These are phyloP conservation scores for Tolypocladium paradoxum DNA, from an alignment of 2,329 filamentous ascomycete genomes.

Conservation along the genomic window DNA sequence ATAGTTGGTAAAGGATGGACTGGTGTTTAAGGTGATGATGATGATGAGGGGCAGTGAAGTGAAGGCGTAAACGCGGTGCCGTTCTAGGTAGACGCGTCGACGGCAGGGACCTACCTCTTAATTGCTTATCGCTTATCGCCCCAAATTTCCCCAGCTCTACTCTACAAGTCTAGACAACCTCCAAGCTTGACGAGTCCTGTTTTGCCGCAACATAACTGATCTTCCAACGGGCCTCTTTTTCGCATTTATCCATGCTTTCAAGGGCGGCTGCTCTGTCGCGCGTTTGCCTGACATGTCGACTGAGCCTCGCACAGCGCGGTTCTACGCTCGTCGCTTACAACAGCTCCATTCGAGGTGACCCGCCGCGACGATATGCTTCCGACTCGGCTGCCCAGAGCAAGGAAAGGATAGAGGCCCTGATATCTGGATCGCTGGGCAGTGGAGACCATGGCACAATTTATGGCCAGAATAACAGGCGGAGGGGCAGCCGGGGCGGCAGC, in stretches of 20 bases:
- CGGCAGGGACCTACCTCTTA: constrained; percentile 3
- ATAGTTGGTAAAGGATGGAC: background rate
- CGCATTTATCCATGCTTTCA: constrained; percentile 22
- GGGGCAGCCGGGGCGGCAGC: background rate
- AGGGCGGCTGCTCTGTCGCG: constrained; percentile 20
- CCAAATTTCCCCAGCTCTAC: constrained; percentile 12
- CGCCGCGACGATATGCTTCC: constrained; percentile 13
- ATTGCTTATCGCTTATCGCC: constrained; percentile 15
- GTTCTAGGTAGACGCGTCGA: background rate
- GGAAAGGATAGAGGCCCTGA: constrained; percentile 15
- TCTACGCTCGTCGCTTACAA: constrained; percentile 4
- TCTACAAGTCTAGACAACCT: background rate
- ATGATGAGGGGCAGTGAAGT: background rate
- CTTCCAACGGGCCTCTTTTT: constrained; percentile 2
- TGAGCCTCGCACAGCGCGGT: constrained; percentile 15
- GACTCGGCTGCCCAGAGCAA: constrained; percentile 10
- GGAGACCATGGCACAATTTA: background rate
- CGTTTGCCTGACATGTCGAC: constrained; percentile 23
- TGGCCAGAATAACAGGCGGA: background rate
- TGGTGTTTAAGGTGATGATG: background rate
- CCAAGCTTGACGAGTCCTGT: background rate
- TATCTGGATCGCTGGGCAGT: constrained; percentile 6
- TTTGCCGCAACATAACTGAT: background rate
- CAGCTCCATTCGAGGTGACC: constrained; percentile 3
- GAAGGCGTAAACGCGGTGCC: background rate